Evolutionary conservation across 495 filamentous ascomycete species (phyloP).

Genomic region (Achaetomiella virescens): DNA sequence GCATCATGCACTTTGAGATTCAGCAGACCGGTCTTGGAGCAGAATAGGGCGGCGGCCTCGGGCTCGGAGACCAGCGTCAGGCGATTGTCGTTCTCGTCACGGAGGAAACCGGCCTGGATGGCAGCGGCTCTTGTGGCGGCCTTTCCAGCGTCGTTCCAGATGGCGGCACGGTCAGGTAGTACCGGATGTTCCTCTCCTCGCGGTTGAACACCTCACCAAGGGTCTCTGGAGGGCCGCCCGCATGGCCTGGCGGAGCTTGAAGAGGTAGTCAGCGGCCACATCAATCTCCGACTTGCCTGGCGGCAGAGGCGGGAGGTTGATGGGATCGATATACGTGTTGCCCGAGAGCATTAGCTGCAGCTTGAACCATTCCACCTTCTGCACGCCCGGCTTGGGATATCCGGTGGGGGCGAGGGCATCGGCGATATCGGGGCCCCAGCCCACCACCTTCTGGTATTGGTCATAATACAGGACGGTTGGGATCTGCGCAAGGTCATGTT

Average conservation of each 20-base stretch:
- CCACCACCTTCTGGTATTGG: conserved; percentile 70
- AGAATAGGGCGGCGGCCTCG: conserved; percentile 67
- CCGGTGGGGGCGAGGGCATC: conserved; percentile 68
- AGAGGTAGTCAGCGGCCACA: conserved; percentile 70
- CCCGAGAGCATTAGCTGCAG: conserved; percentile 71
- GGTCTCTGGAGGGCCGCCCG: conserved; percentile 65
- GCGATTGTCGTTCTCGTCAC: conserved; percentile 70
- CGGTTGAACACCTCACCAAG: conserved; percentile 70
- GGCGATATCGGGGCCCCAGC: conserved; percentile 71
- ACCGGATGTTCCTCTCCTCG: conserved; percentile 68
- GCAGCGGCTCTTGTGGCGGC: conserved; percentile 65
- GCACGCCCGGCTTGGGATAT: conserved; percentile 68
- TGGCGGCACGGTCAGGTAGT: conserved; percentile 70
- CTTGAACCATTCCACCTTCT: conserved; percentile 78
- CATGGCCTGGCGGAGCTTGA: conserved; percentile 71
- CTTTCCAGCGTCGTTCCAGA: conserved; percentile 73
- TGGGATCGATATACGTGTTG: conserved; percentile 74
- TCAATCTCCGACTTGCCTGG: conserved; percentile 74
- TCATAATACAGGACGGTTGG: conserved; percentile 72
- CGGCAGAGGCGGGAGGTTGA: conserved; percentile 68
- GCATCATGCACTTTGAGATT: conserved; percentile 71
- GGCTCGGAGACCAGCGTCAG: conserved; percentile 67
- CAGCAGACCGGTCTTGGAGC: conserved; percentile 65
- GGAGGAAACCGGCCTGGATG: conserved; percentile 68
- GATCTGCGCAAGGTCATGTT: conserved; percentile 41